A percentile compares a stretch with the other conserved stretches of the same genome.
phyloP scores from a whole-genome alignment of 2,329 filamentous ascomycete species.

The Sordariomycetes sp. region DNA sequence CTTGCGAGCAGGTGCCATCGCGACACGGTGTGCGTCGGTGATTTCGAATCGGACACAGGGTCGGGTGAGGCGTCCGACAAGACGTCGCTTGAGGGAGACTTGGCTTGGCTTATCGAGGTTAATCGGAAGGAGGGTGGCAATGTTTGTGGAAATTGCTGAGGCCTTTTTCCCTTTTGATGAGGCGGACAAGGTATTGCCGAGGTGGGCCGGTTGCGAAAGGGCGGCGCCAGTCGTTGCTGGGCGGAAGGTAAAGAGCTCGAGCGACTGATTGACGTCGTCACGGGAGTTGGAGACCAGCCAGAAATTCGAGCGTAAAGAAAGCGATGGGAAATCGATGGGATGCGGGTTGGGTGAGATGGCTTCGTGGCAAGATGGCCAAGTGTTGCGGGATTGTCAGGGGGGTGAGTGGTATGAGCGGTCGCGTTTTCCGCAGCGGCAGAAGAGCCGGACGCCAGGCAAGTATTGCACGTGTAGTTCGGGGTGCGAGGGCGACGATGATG shows the following conservation, averaged over 20 bases:
- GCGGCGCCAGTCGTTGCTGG: background rate
- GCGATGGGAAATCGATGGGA: background rate
- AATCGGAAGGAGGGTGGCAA: background rate
- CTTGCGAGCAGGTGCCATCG: slow-evolving; percentile 7
- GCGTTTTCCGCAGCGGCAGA: background rate
- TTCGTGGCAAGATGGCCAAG: background rate
- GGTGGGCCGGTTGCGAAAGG: background rate
- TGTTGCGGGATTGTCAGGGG: slow-evolving; percentile 4
- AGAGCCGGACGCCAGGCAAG: background rate
- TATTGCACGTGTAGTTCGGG: background rate
- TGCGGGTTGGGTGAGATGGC: background rate
- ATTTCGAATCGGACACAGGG: slow-evolving; percentile 5
- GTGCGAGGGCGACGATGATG: slow-evolving; percentile 4
- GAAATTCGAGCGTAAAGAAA: background rate
- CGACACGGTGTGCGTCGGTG: background rate
- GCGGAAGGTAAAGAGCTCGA: background rate
- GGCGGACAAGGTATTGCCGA: background rate
- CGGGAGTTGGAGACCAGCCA: background rate
- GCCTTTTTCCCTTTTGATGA: background rate
- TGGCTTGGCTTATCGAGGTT: background rate
- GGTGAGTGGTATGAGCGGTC: background rate
- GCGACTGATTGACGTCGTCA: background rate
- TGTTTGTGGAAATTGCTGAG: background rate
- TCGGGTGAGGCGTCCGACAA: background rate
- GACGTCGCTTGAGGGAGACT: background rate